Evolutionary conservation across 1,284 basidiomycete genomes (phyloP).

Genomic region (Pseudozyma sp.): DNA sequence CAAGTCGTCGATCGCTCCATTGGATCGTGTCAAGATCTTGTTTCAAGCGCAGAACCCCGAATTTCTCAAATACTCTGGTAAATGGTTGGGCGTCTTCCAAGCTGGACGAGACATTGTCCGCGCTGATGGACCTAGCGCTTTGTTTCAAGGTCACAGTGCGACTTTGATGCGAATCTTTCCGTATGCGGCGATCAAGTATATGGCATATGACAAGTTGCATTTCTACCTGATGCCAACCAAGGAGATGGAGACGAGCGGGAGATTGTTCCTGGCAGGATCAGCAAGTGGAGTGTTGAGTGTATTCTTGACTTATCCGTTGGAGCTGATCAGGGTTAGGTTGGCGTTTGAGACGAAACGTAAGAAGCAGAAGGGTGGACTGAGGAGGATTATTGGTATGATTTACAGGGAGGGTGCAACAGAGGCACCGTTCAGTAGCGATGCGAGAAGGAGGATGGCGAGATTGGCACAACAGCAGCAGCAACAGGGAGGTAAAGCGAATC

Average conservation of each 20-base stretch:
- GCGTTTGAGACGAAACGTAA: slow-evolving; percentile 81
- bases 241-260: slow-evolving; percentile 80
- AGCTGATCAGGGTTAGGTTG: slow-evolving; percentile 93
- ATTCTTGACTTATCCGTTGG: slow-evolving; percentile 91
- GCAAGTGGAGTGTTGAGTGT: slow-evolving; percentile 89
- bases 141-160: slow-evolving; percentile 95
- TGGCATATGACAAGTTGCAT: slow-evolving; percentile 92
- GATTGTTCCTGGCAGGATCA: slow-evolving; percentile 89
- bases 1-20: slow-evolving; percentile 94
- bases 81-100: slow-evolving; percentile 85
- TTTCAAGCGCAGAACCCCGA: slow-evolving; percentile 98
- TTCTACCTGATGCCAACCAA: slow-evolving; percentile 84
- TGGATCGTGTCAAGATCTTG: slow-evolving; percentile 98
- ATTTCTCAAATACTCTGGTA: slow-evolving; percentile 87
- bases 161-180: slow-evolving; percentile 84
- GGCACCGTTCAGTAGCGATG: slow-evolving; percentile 63
- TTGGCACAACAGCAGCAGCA: slow-evolving; percentile 73
- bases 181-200: slow-evolving; percentile 97
- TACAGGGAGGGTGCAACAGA: slow-evolving; percentile 65
- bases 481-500: slow-evolving; percentile 43
- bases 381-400: slow-evolving; percentile 60
- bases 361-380: slow-evolving; percentile 59
- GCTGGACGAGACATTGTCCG: slow-evolving; percentile 85
- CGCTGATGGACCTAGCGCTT: slow-evolving; percentile 79
- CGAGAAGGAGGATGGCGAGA: slow-evolving; percentile 70